phyloP scores from a whole-genome alignment of 2,329 filamentous ascomycete species.

The Aureobasidium lini region DNA sequence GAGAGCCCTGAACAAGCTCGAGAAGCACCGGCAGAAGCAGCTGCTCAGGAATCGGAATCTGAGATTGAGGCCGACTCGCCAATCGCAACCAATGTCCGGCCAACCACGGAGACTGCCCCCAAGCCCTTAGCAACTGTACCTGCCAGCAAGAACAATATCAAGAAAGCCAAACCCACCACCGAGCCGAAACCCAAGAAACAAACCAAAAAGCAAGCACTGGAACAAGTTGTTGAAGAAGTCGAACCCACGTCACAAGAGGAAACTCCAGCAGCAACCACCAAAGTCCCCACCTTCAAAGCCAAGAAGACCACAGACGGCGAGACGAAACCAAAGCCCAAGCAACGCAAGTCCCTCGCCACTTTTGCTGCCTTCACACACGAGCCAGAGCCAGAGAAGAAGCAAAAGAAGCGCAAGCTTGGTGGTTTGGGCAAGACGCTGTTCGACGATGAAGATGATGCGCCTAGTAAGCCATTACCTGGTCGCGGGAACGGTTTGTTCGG shows the following conservation, averaged over 20 bases:
- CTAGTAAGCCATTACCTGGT: conserved; percentile 20
- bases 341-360: conserved; percentile 42
- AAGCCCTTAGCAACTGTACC: conserved; percentile 38
- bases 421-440: conserved; percentile 32
- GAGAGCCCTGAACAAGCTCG: conserved; percentile 22
- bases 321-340: conserved; percentile 25
- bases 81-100: conserved; percentile 20
- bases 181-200: conserved; percentile 31
- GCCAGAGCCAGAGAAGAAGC: conserved; percentile 24
- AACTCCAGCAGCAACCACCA: conserved; percentile 24
- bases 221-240: conserved; percentile 35
- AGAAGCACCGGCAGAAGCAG: conserved; percentile 5
- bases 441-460: conserved; percentile 32
- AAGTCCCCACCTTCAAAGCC: conserved; percentile 22
- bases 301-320: conserved; percentile 19
- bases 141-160: conserved; percentile 36
- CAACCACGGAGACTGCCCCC: conserved; percentile 19
- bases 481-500: conserved; percentile 23
- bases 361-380: conserved; percentile 31
- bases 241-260: conserved; percentile 24
- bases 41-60: conserved; percentile 7
- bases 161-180: conserved; percentile 30
- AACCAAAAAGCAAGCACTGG: conserved; percentile 31
- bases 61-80: conserved; percentile 22
- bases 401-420: conserved; percentile 31